A percentile compares a stretch with the other conserved stretches of the same genome.
phyloP scores from a whole-genome alignment of 805 yeast genomes.

The Candida berthetii region DNA sequence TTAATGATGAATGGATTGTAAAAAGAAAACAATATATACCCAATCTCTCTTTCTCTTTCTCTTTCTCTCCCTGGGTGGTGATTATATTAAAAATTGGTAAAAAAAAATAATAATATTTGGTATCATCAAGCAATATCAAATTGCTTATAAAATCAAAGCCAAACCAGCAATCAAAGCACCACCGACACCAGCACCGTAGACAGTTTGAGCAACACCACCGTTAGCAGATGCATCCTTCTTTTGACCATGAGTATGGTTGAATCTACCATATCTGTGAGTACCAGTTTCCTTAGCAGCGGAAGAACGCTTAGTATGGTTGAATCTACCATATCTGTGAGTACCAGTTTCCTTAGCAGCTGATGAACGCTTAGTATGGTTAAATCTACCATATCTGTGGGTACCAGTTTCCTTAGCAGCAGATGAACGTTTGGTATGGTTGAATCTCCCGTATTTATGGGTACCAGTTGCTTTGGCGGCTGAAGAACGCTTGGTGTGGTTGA shows the following conservation, averaged over 20 bases:
- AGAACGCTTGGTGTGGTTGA: constrained; percentile 34
- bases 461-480: constrained; percentile 29
- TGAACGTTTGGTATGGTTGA: constrained; percentile 35
- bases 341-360: constrained; percentile 29
- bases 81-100: neutral
- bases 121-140: neutral
- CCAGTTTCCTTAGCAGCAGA: constrained; percentile 28
- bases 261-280: constrained; percentile 44
- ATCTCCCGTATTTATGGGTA: constrained; percentile 47
- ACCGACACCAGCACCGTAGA: constrained; percentile 29
- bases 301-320: constrained; percentile 34
- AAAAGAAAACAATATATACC: too few species aligned
- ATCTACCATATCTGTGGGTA: constrained; percentile 47
- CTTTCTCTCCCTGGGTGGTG: too few species aligned
- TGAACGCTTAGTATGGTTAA: constrained; percentile 37
- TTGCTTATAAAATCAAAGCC: constrained; percentile 29
- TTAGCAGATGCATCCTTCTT: constrained; percentile 16
- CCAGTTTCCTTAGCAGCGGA: constrained; percentile 27
- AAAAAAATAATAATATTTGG: neutral
- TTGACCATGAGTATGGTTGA: constrained; percentile 37
- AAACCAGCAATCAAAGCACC: constrained; percentile 47
- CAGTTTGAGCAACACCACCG: constrained; percentile 12
- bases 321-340: constrained; percentile 50
- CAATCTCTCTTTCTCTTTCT: too few species aligned
- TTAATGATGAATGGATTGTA: too few species aligned